Base-by-base conservation (phyloP, 2,329 filamentous ascomycete species). In the Hypoxylon sp. region DNA sequence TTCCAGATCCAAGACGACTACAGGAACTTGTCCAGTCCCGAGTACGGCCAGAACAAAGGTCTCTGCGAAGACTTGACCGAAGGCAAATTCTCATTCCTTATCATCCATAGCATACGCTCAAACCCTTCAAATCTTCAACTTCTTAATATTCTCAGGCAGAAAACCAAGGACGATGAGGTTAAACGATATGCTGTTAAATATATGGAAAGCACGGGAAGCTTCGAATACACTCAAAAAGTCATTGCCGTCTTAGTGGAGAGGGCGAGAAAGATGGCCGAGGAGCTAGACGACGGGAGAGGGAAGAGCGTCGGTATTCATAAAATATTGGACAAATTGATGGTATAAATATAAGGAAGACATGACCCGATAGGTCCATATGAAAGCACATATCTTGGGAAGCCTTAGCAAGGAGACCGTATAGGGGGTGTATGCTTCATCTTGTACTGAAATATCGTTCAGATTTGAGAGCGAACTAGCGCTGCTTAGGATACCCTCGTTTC, bases 1-100 rank as follows among this genome's bases (percentile, higher is more conserved):
- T 97, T 94, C 85, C 94, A 97, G 81, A 96, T 97, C 81, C 89
- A 92, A 74, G 93, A 95, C 83, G 96, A 99, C 85, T 97, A 97
- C 83, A 90, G 94, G 80, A 98, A 98, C 79, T 89, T 99, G 47
- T 88, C 86, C 31, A 88, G 86, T 17, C 83, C 82, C n/a, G 86
- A 90, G 76, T 98, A 98, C 84, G 90, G 90, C 39, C 85, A 91
- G 71, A 95, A 97, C 80, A 98, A 98, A 83, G 96, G 95, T 54
- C 88, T 97, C 73, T 97, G 93, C 80, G 95, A 98, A 83, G 96
- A 98, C 81, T 83, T 98, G 74, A 98, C 94, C 0, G 96, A 98
- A 83, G 95, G 95, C 70, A 98, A 98, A 85, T 98, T 98, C 83
- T 95, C 92, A 26, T 98, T 98, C 79, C 94, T 94, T 44, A 91